Base-by-base conservation (phyloP, 2,329 filamentous ascomycete genomes). In the Hymenoscyphus linearis region DNA sequence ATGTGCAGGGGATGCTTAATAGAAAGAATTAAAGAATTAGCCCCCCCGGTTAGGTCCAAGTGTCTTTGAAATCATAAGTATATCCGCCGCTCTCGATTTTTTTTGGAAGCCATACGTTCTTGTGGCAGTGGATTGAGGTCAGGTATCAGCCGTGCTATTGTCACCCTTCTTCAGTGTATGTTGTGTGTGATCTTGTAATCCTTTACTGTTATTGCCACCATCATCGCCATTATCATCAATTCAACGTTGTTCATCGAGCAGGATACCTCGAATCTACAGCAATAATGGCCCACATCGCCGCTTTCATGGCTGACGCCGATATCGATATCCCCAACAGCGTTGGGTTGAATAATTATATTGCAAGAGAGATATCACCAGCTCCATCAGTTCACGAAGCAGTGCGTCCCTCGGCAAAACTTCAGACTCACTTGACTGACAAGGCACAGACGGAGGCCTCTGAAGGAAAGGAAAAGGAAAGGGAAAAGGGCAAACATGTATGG, bases 231-330 rank as follows among this genome's bases (percentile, higher is more conserved):
- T 1, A 58, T 60, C 57, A 61, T 56, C 40, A 47, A 47, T 54
- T 52, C 47, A 61, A 52, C 57, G 57, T 55, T 62, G 55, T 62
- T 52, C 59, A 59, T 62, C 64, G 57, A 66, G 66, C 62, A 61
- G 55, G 65, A 58, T 61, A 62, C 60, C 61, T 65, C 60, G 62
- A 63, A 60, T 25, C 47, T 57, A 56, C 61, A 27, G 62, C 61
- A 31, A 52, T 73, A 86, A 86, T 86, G 84, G 82, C 83, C 74
- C 84, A 87, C 73, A 86, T 86, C 74, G 82, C 80, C 72, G 80
- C 76, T 68, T 85, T 83, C 72, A 78, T 86, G 75, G 75, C 80
- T 67, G 78, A 80, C 52, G 55, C 64, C 59, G 59, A 60, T 44
- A 26, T 47, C 52, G 31, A 57, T 27, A 40, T 55, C 52, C 50